phyloP scores from a whole-genome alignment of 345 rosid species.

The Gossypium australe region DNA sequence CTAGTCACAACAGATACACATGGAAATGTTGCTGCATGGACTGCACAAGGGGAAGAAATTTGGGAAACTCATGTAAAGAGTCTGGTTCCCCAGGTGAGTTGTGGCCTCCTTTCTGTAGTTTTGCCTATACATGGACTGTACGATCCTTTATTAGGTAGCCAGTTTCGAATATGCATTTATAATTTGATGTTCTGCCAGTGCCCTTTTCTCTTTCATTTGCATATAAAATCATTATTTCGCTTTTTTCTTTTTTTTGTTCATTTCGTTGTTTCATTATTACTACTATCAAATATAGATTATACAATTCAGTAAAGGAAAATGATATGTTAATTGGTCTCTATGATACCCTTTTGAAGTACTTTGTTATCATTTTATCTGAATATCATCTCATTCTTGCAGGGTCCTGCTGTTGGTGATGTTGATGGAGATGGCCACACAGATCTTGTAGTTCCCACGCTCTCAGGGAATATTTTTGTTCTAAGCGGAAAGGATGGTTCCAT shows the following conservation, averaged over 20 bases:
- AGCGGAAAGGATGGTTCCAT: constrained; percentile 91
- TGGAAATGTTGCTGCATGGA: constrained; percentile 99
- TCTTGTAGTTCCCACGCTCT: constrained; percentile 84
- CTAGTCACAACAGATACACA: constrained; percentile 91
- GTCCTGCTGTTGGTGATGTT: constrained; percentile 87
- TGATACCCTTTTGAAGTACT: background rate
- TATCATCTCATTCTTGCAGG: constrained; percentile 42
- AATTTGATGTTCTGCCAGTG: background rate
- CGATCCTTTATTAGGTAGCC: background rate
- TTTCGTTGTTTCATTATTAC: background rate
- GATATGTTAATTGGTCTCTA: background rate
- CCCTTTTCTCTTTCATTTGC: background rate
- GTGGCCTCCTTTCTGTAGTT: constrained; percentile 6
- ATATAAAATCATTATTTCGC: no score
- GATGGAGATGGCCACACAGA: constrained; percentile 97
- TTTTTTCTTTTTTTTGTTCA: no score
- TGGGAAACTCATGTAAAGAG: constrained; percentile 93
- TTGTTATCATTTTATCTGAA: background rate
- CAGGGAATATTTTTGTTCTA: constrained; percentile 87
- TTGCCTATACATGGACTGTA: background rate
- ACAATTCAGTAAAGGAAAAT: background rate
- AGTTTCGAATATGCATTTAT: background rate
- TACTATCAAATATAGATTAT: background rate
- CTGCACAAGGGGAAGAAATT: constrained; percentile 80
- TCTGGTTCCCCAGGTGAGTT: constrained; percentile 81